Base-by-base conservation (phyloP, 257 asterid genomes). In the Galeopsis tetrahit region DNA sequence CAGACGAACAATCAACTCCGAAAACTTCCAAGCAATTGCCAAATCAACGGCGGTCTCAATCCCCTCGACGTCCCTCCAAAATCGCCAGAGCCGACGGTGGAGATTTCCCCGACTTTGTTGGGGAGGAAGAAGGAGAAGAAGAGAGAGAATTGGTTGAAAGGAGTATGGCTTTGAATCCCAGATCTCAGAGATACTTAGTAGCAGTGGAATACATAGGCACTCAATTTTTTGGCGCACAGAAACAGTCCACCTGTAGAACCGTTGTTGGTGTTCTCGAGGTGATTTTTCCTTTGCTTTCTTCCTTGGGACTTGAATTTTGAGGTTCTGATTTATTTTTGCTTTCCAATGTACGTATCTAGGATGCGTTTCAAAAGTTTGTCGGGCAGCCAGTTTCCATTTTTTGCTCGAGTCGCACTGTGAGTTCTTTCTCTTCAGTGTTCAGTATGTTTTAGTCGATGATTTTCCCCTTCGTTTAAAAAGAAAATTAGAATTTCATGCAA, bases 381-480 rank as follows among this genome's bases (percentile, higher is more conserved):
- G 99, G 99, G 46, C 90, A 88, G 77, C 96, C 98, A 2, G 99
- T 88, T 66, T 77, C 93, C 17, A 40, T 90, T 70, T 88, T 84
- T 80, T 94, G 99, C 83, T 91, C 98, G 3, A 91, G 99, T 72
- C 87, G 97, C 75, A 91, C 99, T 44, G 99, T 94, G 81, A 94
- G 97, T 68, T 62, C 7, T 75, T 40, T 53, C 15, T 14, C 49
- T 64, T 48, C 33, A 10, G 60, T 14, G 57, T 64, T 48, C 33
- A 10, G 60, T 15, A 32, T 53, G 55, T 9, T 53, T 14, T 15
- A 7, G 7, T 38, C 5, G 13, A 9, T 35, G 31, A n/a, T 14
- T 32, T 28, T 21, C 34, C 44, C 17, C 0, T 2, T 4, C 33
- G 8, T 40, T 40, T 11, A 4, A 5, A 5, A 4, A 21, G 5